phyloP scores from a whole-genome alignment of 192 early-diverging fungal species.

The Backusella westeae region DNA sequence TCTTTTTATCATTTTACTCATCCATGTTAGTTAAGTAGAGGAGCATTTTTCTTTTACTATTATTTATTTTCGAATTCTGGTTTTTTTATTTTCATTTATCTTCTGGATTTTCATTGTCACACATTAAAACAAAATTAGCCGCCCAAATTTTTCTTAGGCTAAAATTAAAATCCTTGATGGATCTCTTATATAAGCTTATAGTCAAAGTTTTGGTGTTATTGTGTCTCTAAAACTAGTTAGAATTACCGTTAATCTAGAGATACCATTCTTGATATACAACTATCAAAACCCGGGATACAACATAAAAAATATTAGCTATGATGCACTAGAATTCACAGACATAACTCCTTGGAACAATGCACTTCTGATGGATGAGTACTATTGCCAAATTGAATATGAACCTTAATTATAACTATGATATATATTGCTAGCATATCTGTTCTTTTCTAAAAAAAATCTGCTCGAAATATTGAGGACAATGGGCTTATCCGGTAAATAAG shows the following conservation, averaged over 20 bases:
- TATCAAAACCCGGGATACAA: neutral
- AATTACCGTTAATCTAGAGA: neutral
- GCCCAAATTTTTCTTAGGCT: neutral
- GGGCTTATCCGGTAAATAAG: too few species aligned
- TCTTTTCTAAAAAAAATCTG: too few species aligned
- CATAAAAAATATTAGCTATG: neutral
- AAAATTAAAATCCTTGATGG: neutral
- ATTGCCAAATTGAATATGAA: neutral
- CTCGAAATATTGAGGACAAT: too few species aligned
- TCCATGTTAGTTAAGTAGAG: neutral
- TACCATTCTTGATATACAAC: neutral
- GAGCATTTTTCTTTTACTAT: neutral
- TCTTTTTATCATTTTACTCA: neutral
- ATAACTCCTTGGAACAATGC: neutral
- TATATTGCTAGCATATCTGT: too few species aligned
- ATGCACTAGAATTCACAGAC: neutral
- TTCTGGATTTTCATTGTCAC: neutral
- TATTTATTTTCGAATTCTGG: neutral
- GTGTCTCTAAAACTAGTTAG: neutral
- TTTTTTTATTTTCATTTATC: neutral
- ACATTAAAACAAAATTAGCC: neutral
- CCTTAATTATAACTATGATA: too few species aligned
- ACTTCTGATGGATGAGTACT: neutral
- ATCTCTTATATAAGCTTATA: neutral
- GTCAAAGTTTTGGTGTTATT: neutral